Conservation (phyloP, 2,329 filamentous ascomycete species). For the Chrysoporthe puriensis region DNA sequence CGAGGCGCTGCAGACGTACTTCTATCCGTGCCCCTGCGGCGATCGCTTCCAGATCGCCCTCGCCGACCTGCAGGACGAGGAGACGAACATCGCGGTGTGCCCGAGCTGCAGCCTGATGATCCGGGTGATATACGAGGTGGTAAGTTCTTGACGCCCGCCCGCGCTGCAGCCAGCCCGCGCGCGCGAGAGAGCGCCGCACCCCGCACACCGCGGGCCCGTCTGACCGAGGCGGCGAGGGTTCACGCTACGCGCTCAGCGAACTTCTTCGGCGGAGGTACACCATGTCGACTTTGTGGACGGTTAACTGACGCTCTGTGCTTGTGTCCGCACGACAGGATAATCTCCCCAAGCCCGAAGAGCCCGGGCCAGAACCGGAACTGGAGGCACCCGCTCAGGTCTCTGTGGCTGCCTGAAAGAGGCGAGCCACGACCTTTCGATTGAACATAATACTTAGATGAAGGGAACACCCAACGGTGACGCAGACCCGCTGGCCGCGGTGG, state of each 20-base stretch:
- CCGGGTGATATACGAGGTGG: slow-evolving; percentile 85
- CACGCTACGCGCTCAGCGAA: too few relatives aligned
- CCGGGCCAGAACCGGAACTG: slow-evolving; percentile 39
- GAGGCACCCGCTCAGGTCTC: slow-evolving; percentile 41
- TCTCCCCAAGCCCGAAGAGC: slow-evolving; percentile 47
- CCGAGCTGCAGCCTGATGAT: slow-evolving; percentile 98
- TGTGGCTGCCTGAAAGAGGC: slow-evolving; percentile 44
- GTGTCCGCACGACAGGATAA: slow-evolving; percentile 42
- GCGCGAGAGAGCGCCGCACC: too few relatives aligned
- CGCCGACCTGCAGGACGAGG: slow-evolving; percentile 80
- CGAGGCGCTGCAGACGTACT: slow-evolving; percentile 79
- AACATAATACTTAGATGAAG: not conserved
- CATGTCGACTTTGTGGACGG: not conserved
- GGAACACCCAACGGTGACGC: not conserved
- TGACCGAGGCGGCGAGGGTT: too few relatives aligned
- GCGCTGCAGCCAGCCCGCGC: too few relatives aligned
- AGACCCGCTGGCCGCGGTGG: not conserved
- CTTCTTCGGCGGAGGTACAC: not conserved
- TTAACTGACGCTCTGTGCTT: slow-evolving; percentile 16
- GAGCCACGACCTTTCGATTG: not conserved
- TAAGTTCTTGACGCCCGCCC: slow-evolving; percentile 45
- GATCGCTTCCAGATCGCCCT: slow-evolving; percentile 93
- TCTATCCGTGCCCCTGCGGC: slow-evolving; percentile 96
- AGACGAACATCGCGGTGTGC: slow-evolving; percentile 89
- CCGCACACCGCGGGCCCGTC: too few relatives aligned